Percentiles rank a stretch among this genome's conserved stretches.
phyloP scores from a whole-genome alignment of 2,329 filamentous ascomycete species.

The Blastomyces silverae region DNA sequence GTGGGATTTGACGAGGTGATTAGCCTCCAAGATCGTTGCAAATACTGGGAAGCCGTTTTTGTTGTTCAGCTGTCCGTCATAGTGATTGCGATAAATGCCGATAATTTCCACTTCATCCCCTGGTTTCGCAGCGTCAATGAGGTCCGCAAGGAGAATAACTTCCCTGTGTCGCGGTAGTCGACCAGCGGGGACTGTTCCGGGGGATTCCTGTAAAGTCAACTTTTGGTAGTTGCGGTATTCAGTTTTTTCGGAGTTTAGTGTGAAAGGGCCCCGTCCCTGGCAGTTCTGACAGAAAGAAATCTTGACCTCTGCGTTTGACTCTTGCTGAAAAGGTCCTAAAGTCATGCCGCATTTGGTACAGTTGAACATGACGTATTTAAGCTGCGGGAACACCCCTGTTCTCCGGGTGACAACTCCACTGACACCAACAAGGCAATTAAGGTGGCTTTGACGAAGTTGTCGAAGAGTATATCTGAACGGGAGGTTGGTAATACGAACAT shows the following conservation, averaged over 20 bases:
- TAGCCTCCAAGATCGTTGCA: conserved; percentile 93
- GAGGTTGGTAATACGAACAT: conserved; percentile 91
- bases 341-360: conserved; percentile 89
- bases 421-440: conserved; percentile 92
- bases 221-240: conserved; percentile 99
- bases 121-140: conserved; percentile 94
- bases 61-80: conserved; percentile 95
- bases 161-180: conserved; percentile 88
- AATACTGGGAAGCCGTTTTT: conserved; percentile 98
- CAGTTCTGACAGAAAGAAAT: conserved; percentile 95
- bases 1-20: conserved; percentile 93
- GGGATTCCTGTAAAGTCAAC: conserved; percentile 91
- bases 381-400: conserved; percentile 91
- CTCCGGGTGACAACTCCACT: conserved; percentile 91
- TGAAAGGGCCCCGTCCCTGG: conserved; percentile 91
- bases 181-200: conserved; percentile 91
- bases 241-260: conserved; percentile 92
- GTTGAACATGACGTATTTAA: conserved; percentile 98
- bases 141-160: conserved; percentile 90
- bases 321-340: conserved; percentile 92
- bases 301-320: conserved; percentile 93
- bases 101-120: conserved; percentile 97
- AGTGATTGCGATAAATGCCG: conserved; percentile 96
- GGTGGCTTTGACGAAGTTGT: conserved; percentile 86
- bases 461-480: conserved; percentile 93